Conservation (phyloP, 31 red algal species). For the Porphyra umbilicalis region DNA sequence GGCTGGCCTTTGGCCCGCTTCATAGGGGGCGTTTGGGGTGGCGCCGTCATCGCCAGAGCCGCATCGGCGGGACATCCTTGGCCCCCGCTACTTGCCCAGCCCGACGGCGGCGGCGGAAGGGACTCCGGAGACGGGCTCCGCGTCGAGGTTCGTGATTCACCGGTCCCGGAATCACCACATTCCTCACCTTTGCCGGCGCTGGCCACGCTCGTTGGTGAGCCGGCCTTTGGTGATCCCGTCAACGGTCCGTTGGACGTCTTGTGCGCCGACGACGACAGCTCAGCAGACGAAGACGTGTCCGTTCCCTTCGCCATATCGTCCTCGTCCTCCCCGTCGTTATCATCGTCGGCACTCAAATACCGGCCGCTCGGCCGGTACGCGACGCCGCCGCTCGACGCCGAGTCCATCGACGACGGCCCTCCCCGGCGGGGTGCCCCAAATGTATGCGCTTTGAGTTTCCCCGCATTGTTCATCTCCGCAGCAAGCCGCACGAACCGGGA, state of each 20-base stretch:
- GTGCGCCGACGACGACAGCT: background rate
- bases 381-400: background rate
- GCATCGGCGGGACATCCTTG: background rate
- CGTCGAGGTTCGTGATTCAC: background rate
- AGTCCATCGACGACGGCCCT: background rate
- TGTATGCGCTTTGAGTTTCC: background rate
- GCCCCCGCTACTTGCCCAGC: background rate
- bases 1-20: background rate
- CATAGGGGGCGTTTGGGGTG: background rate
- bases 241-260: background rate
- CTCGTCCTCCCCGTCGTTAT: background rate
- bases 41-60: background rate
- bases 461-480: conserved; percentile 38
- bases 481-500: conserved; percentile 52
- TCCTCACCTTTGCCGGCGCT: background rate
- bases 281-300: background rate
- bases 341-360: background rate
- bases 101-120: background rate
- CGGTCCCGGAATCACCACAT: background rate
- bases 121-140: background rate
- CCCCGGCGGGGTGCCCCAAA: background rate
- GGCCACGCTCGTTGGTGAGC: background rate
- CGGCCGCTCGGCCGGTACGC: background rate
- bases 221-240: background rate
- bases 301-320: background rate